Evolutionary conservation across 192 early-diverging fungal species (phyloP), one percentile per base, ranked within the genome.

Genomic region (Coemansia sp.): DNA sequence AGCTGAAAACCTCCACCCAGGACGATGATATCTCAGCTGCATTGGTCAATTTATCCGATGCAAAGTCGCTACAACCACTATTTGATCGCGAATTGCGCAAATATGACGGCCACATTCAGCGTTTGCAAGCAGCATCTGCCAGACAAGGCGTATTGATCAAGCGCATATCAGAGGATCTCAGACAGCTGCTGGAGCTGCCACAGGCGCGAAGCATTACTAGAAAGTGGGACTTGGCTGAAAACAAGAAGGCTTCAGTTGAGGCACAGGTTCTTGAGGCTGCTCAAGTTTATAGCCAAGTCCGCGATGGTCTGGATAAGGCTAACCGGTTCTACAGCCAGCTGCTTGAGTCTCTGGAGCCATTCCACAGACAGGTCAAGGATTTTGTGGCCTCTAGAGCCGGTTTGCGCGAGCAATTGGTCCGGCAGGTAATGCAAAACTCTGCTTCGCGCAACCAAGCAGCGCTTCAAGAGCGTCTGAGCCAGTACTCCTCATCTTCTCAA

Each of bases 61-160:
- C 85, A 18, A 89, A 93, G 60, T 89, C 90, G 59, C 85, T 92
- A 38, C 94, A 97, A 74, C 88, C 94, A 56, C 73, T 98, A 23
- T 97, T 98, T 86, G 85, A 89, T 7, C 84, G 86, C 54, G 95
- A 98, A 76, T 81, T 98, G 44, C 89, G 89, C 66, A 98, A 98
- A 73, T 98, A 90, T 69, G 84, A 90, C 26, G 88, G 87, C 19
- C 82, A 92, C 61, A 85, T 89, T 50, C 85, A 89, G 52, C 82
- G 90, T n/a, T 78, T 98, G 24, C 80, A 83, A 9, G 71, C 87
- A 3, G 90, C 90, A 34, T 73, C 93, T 38, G 84, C 91, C 49
- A 82, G 86, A 60, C 94, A 98, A 30, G 78, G 81, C 9, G 82
- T 84, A 49, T 68, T 95, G 25, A 79, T 97, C 62, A 85, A 86